Conservation (phyloP, 2,329 filamentous ascomycete species). For the Thelonectria olida region DNA sequence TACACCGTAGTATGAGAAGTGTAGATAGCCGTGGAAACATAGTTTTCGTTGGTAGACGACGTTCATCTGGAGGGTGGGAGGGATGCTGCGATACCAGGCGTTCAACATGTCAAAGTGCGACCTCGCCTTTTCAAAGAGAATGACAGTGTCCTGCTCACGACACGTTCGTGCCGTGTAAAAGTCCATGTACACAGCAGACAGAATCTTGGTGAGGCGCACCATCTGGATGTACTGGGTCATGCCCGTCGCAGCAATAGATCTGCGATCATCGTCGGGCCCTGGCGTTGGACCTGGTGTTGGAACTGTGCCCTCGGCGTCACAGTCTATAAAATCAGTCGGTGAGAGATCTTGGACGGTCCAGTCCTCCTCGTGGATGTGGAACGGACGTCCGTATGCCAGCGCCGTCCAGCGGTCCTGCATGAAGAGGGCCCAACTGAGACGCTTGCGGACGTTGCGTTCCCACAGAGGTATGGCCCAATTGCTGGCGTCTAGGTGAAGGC, state of each 20-base stretch:
- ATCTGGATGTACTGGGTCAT: constrained; percentile 55
- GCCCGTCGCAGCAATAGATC: constrained; percentile 49
- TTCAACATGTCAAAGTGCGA: constrained; percentile 58
- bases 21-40: constrained; percentile 52
- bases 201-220: constrained; percentile 56
- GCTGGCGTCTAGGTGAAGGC: constrained; percentile 64
- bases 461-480: constrained; percentile 65
- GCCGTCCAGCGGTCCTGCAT: constrained; percentile 68
- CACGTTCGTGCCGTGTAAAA: constrained; percentile 51
- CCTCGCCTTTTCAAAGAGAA: constrained; percentile 57
- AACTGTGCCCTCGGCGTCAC: constrained; percentile 27
- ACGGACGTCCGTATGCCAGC: constrained; percentile 40
- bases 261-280: constrained; percentile 39
- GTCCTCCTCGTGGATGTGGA: constrained; percentile 44
- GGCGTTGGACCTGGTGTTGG: too few relatives aligned
- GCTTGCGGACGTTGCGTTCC: constrained; percentile 65
- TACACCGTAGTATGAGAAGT: constrained; percentile 58
- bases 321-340: constrained; percentile 46
- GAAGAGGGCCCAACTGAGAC: constrained; percentile 67
- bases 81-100: constrained; percentile 56
- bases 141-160: constrained; percentile 42
- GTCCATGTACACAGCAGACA: constrained; percentile 55
- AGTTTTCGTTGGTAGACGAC: constrained; percentile 51
- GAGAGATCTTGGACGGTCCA: constrained; percentile 41
- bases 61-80: constrained; percentile 55